Evolutionary conservation across 1,284 basidiomycete genomes (phyloP), one percentile per base, ranked within the genome.

Genomic region (Sporisorium graminicola): DNA sequence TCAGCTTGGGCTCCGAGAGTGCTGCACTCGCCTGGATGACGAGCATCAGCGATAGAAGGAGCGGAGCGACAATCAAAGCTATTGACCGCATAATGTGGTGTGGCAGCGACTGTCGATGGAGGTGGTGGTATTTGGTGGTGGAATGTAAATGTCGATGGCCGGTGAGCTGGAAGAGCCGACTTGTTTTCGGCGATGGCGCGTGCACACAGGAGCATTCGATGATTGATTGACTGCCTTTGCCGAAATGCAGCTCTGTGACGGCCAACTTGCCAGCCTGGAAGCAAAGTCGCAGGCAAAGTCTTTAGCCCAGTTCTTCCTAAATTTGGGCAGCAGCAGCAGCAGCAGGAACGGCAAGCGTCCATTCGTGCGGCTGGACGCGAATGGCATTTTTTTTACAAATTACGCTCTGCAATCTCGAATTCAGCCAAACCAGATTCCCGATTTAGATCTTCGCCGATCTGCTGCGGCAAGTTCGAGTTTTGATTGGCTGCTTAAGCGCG

Each of bases 381-480:
- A 18, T 46, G 26, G 46, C n/a, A 9, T 26, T 7, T 20, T 42
- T 26, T 6, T 12, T 8, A 40, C 37, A 8, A 40, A 4, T 40
- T 40, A 18, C 40, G 37, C 18, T 5, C 14, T 40, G 5, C 40
- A 3, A 43, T 43, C 40, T 43, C 37, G 37, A 40, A 20, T 22
- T 37, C 37, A 40, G n/a, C n/a, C n/a, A n/a, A n/a, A n/a, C n/a
- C n/a, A n/a, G 10, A 3, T 35, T 14, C 54, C 65, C 55, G 65
- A 61, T 63, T 13, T 24, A 8, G 16, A 26, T 20, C 18, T 29
- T 49, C 3, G 1, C 20, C 29, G 27, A 63, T 22, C 27, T 70
- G 72, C 72, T 74, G 72, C 72, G 72, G 72, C 66, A 74, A 74
- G 60, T 73, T 70, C 66, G 56, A 62, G 26, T 27, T 58, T 49